Percentiles rank a stretch among this genome's conserved stretches.
phyloP scores from a whole-genome alignment of 148 eudicot species.

The Chenopodium album region DNA sequence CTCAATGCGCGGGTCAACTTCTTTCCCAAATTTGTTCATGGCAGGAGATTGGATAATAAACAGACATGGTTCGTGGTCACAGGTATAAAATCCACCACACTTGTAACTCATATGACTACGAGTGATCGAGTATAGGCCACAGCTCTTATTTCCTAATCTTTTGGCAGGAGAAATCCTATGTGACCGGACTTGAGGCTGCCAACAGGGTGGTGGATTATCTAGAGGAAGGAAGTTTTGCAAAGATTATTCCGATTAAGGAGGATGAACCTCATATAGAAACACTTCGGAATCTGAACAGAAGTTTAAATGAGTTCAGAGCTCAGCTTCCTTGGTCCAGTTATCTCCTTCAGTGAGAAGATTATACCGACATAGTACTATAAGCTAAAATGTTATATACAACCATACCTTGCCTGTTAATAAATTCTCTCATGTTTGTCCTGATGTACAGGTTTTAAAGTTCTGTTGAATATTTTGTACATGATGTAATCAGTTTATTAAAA shows the following conservation, averaged over 20 bases:
- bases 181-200: slow-evolving; percentile 80
- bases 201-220: slow-evolving; percentile 69
- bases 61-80: slow-evolving; percentile 77
- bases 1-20: slow-evolving; percentile 68
- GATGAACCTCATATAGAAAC: slow-evolving; percentile 70
- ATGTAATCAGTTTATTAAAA: not conserved
- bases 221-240: slow-evolving; percentile 56
- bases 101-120: not conserved
- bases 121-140: not conserved
- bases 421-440: not conserved
- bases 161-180: slow-evolving; percentile 62
- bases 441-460: not conserved
- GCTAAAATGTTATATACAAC: too few species aligned
- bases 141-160: not conserved
- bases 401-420: not conserved
- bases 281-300: slow-evolving; percentile 57
- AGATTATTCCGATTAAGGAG: slow-evolving; percentile 54
- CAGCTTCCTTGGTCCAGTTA: slow-evolving; percentile 69
- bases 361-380: not conserved
- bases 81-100: slow-evolving; percentile 35
- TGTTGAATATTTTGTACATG: slow-evolving; percentile 1
- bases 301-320: slow-evolving; percentile 39
- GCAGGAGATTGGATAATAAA: slow-evolving; percentile 82
- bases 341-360: slow-evolving; percentile 43
- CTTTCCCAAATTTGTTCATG: slow-evolving; percentile 70